Evolutionary conservation across 139 green algal genomes (phyloP).

Genomic region (Raphidocelis subcapitata): DNA sequence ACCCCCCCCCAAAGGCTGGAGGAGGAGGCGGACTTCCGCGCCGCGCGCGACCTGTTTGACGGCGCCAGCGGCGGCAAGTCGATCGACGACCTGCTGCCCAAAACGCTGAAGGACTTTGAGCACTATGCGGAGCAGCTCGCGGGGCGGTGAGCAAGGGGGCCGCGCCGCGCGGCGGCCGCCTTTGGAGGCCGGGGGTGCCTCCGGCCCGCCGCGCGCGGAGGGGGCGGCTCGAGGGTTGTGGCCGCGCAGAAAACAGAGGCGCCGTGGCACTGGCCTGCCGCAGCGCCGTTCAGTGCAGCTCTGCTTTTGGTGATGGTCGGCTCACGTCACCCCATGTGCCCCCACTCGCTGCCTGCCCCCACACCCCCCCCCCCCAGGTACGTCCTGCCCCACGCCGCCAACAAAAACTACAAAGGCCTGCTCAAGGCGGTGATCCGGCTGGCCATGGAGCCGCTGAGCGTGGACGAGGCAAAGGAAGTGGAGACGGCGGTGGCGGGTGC

Average conservation of each 20-base stretch:
- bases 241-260: no score
- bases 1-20: conserved; percentile 33
- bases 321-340: neutral
- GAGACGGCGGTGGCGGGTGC: conserved; percentile 53
- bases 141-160: conserved; percentile 2
- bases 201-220: no score
- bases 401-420: conserved; percentile 64
- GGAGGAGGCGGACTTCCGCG: conserved; percentile 69
- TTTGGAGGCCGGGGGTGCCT: neutral
- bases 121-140: conserved; percentile 33
- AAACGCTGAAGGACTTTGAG: conserved; percentile 76
- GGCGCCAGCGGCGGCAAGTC: conserved; percentile 19
- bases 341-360: no score
- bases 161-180: no score
- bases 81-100: conserved; percentile 70
- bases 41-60: conserved; percentile 74
- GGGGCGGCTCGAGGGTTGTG: no score
- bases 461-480: conserved; percentile 71
- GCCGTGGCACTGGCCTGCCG: no score
- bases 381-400: conserved; percentile 53
- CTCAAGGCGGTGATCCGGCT: conserved; percentile 55
- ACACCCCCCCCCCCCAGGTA: conserved; percentile 34
- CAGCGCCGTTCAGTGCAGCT: no score
- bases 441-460: conserved; percentile 26
- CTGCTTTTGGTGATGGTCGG: conserved; percentile 19